A percentile compares a stretch with the other conserved stretches of the same genome.
These are phyloP conservation scores for Phaeolepiota aurea DNA, from an alignment of 768 basidiomycete species.

Conservation along the genomic window DNA sequence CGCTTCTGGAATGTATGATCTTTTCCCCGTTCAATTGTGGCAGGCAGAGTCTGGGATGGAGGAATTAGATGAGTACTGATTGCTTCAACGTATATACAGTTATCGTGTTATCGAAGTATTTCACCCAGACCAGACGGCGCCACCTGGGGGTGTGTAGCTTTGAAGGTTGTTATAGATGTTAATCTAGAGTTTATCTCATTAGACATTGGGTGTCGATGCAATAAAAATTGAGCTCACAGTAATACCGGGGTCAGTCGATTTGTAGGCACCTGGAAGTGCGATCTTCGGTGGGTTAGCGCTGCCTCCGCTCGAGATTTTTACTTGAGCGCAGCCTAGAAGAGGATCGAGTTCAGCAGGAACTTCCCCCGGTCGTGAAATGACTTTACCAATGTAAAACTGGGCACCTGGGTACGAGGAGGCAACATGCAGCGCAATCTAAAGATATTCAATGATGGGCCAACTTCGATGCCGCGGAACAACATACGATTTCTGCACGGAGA, in stretches of 20 bases:
- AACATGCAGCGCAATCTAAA: slow-evolving; percentile 26
- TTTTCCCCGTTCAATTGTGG: too few species aligned
- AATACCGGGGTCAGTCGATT: slow-evolving; percentile 39
- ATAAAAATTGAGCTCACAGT: slow-evolving; percentile 28
- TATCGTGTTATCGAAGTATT: too few species aligned
- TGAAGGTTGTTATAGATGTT: slow-evolving; percentile 52
- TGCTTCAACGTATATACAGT: too few species aligned
- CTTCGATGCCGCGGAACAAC: slow-evolving; percentile 9
- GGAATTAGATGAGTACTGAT: too few species aligned
- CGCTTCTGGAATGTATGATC: too few species aligned
- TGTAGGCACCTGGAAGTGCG: slow-evolving; percentile 39
- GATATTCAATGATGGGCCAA: not conserved
- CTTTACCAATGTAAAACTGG: slow-evolving; percentile 38
- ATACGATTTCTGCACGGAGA: slow-evolving; percentile 39
- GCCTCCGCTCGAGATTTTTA: slow-evolving; percentile 35
- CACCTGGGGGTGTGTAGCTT: slow-evolving; percentile 36
- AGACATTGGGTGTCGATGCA: too few species aligned
- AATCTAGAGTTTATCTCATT: too few species aligned
- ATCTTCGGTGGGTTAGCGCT: slow-evolving; percentile 39
- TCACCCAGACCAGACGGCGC: slow-evolving; percentile 31
- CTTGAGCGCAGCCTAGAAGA: slow-evolving; percentile 39
- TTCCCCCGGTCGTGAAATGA: not conserved
- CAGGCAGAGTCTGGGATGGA: too few species aligned
- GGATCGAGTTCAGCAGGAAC: not conserved
- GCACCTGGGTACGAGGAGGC: slow-evolving; percentile 38